Percentiles rank a stretch among this genome's conserved stretches.
Evolutionary conservation across 148 eudicot species (phyloP).

Genomic region (Chenopodium suecicum): DNA sequence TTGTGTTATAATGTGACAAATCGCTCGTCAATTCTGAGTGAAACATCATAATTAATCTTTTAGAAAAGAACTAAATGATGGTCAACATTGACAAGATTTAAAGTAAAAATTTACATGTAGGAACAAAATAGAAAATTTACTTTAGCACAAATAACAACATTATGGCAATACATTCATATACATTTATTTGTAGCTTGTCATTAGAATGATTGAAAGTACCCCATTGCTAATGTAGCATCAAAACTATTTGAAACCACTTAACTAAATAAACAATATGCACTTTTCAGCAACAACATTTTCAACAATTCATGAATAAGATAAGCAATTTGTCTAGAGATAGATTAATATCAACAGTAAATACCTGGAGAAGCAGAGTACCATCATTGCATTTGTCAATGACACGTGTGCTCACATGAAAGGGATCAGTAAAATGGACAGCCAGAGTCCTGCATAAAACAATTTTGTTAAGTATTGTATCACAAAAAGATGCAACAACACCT

Average conservation of each 20-base stretch:
- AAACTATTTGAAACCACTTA: background rate
- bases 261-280: background rate
- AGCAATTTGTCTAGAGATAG: background rate
- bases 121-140: too few relatives aligned
- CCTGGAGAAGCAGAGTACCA: constrained; percentile 96
- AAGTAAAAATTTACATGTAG: too few relatives aligned
- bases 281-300: background rate
- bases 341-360: constrained; percentile 29
- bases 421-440: constrained; percentile 97
- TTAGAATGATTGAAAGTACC: background rate
- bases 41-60: too few relatives aligned
- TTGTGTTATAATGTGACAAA: too few relatives aligned
- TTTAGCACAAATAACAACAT: too few relatives aligned
- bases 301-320: background rate
- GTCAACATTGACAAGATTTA: too few relatives aligned
- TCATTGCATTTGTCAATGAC: constrained; percentile 87
- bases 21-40: too few relatives aligned
- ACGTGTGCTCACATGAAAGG: constrained; percentile 77
- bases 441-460: constrained; percentile 55
- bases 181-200: background rate
- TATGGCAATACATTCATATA: too few relatives aligned
- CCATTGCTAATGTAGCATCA: background rate
- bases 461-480: constrained; percentile 22
- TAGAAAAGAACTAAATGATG: too few relatives aligned
- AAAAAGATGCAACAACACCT: constrained; percentile 16